A percentile compares a stretch with the other conserved stretches of the same genome.
Evolutionary conservation across 164 flowering plant genomes (phyloP).

Genomic region (Pachysandra terminalis): DNA sequence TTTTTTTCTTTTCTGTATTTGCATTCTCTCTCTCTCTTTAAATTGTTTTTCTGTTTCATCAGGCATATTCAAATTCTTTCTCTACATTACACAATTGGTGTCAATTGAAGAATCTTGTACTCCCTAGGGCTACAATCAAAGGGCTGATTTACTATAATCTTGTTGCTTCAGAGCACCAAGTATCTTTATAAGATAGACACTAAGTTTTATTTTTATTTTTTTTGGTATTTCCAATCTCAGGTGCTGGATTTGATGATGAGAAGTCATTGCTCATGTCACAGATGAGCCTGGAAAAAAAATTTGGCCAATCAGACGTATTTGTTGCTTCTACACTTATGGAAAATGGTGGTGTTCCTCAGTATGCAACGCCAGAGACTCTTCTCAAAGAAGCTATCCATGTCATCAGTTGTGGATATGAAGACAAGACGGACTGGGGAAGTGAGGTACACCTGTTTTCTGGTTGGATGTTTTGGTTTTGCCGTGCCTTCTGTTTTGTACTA

Average conservation of each 20-base stretch:
- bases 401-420: conserved; percentile 58
- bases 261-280: conserved; percentile 30
- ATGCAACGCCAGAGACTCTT: conserved; percentile 30
- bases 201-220: background rate
- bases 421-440: conserved; percentile 55
- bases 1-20: too few relatives aligned
- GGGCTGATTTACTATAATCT: background rate
- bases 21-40: too few relatives aligned
- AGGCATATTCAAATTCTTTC: too few relatives aligned
- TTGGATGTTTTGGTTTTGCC: background rate
- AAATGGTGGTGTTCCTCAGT: conserved; percentile 38
- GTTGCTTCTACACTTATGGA: conserved; percentile 46
- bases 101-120: background rate
- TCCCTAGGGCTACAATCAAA: background rate
- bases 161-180: background rate
- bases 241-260: conserved; percentile 32
- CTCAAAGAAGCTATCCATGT: conserved; percentile 52
- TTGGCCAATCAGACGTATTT: conserved; percentile 50
- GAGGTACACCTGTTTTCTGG: conserved; percentile 29
- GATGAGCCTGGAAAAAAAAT: conserved; percentile 43
- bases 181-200: background rate
- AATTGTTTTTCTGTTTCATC: too few relatives aligned
- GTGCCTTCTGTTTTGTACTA: background rate
- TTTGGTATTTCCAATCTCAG: conserved; percentile 9
- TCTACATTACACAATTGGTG: too few relatives aligned